Evolutionary conservation across 306 rosid species (phyloP), one percentile per base, ranked within the genome.

Genomic region (Inga leiocalycina): DNA sequence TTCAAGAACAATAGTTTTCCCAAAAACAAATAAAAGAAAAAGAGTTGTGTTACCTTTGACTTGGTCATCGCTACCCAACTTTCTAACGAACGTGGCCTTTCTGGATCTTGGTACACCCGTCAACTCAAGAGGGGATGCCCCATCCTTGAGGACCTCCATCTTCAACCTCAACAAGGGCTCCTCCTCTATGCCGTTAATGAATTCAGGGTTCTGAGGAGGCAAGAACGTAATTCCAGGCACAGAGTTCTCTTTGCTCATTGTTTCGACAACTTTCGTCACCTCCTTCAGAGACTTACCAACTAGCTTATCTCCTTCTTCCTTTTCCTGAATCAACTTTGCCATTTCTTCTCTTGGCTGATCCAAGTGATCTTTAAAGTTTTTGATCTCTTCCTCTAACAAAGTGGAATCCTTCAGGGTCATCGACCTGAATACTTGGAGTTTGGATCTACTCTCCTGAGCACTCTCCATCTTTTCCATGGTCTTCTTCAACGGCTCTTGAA

Each of bases 41-140:
- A 4, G 5, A 44, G 12, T 3, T 39, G 72, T 2, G 43, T 46
- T 85, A 88, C 93, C 91, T 75, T 39, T 78, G 45, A 87, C 73
- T 22, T 90, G 59, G 4, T 75, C 24, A 75, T 89, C 88, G 65
- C 77, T 81, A 46, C 89, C 89, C 3, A 91, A 76, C 86, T 59
- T 71, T 3, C 22, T 61, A 10, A 85, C 93, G 67, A 89, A 66
- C 10, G 93, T 86, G 17, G 91, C 84, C 78, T 91, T 91, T 43
- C 93, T 91, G 1, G 77, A 83, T 48, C 93, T 93, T 2, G 88
- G 90, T 6, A 85, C 70, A 57, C 87, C 95, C 32, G 89, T 89
- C 73, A 91, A 45, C 35, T 79, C 66, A 1, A 83, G 15, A 19
- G 67, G 39, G 4, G 85, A 78, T 6, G 14, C 41, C 6, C 43